These are phyloP conservation scores for Phytopythium mirpurense DNA, from an alignment of 352 stramenopile genomes.

Conservation along the genomic window DNA sequence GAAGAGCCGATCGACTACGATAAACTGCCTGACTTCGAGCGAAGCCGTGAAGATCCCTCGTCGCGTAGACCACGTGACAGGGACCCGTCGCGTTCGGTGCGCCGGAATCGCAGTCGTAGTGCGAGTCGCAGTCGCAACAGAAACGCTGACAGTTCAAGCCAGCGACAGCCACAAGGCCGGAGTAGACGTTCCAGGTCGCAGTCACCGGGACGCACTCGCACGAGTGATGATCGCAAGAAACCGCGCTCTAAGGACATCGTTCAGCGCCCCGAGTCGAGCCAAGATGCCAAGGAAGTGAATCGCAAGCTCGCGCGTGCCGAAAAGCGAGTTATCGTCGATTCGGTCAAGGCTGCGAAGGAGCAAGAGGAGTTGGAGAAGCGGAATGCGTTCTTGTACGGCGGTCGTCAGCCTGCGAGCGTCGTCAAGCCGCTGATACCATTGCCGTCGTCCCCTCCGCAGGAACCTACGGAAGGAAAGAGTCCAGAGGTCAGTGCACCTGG, in stretches of 20 bases:
- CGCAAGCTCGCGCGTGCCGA: neutral
- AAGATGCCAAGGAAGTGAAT: slow-evolving; percentile 6
- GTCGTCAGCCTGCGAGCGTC: neutral
- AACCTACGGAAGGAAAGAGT: neutral
- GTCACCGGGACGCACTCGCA: slow-evolving; percentile 15
- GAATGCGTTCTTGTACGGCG: slow-evolving; percentile 64
- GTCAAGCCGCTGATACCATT: neutral
- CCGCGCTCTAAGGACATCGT: slow-evolving; percentile 1
- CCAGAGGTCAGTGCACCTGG: neutral
- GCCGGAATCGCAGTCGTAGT: slow-evolving; percentile 26
- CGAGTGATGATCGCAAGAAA: neutral
- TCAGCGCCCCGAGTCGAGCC: slow-evolving; percentile 5
- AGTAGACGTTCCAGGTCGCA: slow-evolving; percentile 18
- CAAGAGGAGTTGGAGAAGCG: slow-evolving; percentile 37
- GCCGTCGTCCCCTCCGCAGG: neutral
- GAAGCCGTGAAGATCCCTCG: neutral
- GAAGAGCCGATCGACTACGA: slow-evolving; percentile 78
- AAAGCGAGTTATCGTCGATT: slow-evolving; percentile 12
- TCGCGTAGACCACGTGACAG: slow-evolving; percentile 7
- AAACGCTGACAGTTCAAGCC: slow-evolving; percentile 10
- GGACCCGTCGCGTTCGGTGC: slow-evolving; percentile 3
- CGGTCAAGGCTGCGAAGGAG: slow-evolving; percentile 25
- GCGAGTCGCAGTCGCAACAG: slow-evolving; percentile 20
- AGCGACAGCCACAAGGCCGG: slow-evolving; percentile 1
- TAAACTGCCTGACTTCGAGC: slow-evolving; percentile 64